Evolutionary conservation across 1,284 basidiomycete genomes (phyloP), one percentile per base, ranked within the genome.

Genomic region (Bothia castanella): DNA sequence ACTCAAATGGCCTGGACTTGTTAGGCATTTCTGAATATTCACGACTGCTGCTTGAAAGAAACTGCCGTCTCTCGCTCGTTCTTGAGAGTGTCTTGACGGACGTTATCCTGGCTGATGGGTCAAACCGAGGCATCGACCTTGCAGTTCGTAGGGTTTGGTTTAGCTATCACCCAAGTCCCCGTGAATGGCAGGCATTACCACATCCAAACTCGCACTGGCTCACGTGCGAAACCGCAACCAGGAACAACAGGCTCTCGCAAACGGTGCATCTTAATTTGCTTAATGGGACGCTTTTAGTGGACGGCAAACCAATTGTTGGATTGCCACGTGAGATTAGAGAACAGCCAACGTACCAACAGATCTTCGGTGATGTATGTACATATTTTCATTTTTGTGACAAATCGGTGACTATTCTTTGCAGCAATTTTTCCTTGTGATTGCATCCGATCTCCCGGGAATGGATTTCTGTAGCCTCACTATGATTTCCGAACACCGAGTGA

Each of bases 381-480:
- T 25, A 25, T 25, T 25, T 25, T 9, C 25, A 25, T 9, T 25
- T 25, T 25, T 9, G 9, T 5, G 4, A 27, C 14, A 25, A 25
- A 25, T 25, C 5, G 9, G 9, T 19, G 21, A 10, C n/a, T 17
- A 8, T 34, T 12, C 17, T 16, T 47, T 42, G 6, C 34, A 75
- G 73, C 62, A 62, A 61, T 57, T 67, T 10, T 53, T 73, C 11
- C 64, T 73, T 44, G 64, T 74, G 14, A 55, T 71, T 19, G 73
- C 74, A 23, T 51, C 60, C 3, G 57, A 61, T 42, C 58, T 69
- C n/a, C 51, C 56, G 2, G 69, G 68, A 1, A 69, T 74, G 69
- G 62, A 70, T 19, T 75, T 65, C 56, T 54, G 59, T 7, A 69
- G 66, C 29, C 60, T 64, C 38, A 53, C 47, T 31, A 12, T 48